Conservation (phyloP, 805 yeast species). For the Metschnikowia hibisci region DNA sequence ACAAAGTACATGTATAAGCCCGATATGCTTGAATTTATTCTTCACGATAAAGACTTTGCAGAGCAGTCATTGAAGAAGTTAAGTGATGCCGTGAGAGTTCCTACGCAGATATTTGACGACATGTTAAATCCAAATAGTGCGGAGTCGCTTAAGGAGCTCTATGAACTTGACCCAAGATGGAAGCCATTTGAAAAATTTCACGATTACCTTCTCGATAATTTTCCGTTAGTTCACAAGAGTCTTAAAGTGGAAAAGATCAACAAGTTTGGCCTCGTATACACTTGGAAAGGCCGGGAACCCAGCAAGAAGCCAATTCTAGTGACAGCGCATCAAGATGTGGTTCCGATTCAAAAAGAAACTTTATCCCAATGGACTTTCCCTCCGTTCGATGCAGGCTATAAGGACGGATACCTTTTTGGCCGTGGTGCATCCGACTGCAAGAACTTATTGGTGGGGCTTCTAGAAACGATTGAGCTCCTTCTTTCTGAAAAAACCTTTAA, state of each 20-base stretch:
- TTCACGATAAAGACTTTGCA: constrained; percentile 25
- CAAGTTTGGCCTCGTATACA: constrained; percentile 57
- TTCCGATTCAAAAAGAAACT: constrained; percentile 64
- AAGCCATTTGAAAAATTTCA: constrained; percentile 42
- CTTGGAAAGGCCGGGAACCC: constrained; percentile 55
- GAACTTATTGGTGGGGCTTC: constrained; percentile 40
- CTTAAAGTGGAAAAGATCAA: constrained; percentile 48
- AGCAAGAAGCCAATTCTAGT: constrained; percentile 63
- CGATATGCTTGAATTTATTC: constrained; percentile 22
- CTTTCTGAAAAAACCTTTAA: constrained; percentile 29
- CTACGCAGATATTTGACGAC: constrained; percentile 32
- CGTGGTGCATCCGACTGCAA: constrained; percentile 40
- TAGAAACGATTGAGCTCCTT: constrained; percentile 35
- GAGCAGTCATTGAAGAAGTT: constrained; percentile 22
- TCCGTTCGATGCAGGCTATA: constrained; percentile 59
- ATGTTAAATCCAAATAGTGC: constrained; percentile 27
- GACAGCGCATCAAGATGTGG: constrained; percentile 79
- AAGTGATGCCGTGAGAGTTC: constrained; percentile 27
- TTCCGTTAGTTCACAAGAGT: constrained; percentile 49
- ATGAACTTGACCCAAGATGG: constrained; percentile 22
- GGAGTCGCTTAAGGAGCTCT: constrained; percentile 23
- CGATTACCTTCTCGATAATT: constrained; percentile 47
- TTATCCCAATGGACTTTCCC: constrained; percentile 57
- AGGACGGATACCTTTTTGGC: constrained; percentile 45
- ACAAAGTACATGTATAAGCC: constrained; percentile 18